Conservation (phyloP, 768 basidiomycete species). For the Russula lepida region DNA sequence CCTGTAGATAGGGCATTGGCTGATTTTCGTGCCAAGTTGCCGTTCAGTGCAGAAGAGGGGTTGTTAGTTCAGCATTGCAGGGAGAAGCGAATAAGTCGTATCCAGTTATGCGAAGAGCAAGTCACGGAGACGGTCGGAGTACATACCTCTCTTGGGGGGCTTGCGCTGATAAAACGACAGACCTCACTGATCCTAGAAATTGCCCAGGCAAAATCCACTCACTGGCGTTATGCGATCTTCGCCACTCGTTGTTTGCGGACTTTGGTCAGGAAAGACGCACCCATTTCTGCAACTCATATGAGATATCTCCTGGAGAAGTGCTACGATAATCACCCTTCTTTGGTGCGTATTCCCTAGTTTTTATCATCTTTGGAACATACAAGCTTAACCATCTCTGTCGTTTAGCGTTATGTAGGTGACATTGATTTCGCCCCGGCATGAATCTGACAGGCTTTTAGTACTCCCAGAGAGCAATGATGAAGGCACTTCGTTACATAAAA, state of each 20-base stretch:
- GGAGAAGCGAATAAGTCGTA: constrained; percentile 40
- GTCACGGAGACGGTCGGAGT: constrained; percentile 37
- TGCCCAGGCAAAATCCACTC: constrained; percentile 52
- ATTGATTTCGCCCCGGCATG: not conserved
- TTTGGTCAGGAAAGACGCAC: constrained; percentile 56
- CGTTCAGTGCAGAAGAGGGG: constrained; percentile 28
- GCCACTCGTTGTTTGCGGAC: constrained; percentile 61
- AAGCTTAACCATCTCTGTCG: constrained; percentile 7
- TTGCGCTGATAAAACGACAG: constrained; percentile 25
- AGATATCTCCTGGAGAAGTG: constrained; percentile 52
- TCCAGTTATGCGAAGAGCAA: constrained; percentile 35
- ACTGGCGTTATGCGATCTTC: constrained; percentile 74
- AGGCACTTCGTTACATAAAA: constrained; percentile 69
- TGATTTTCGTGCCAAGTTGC: constrained; percentile 33
- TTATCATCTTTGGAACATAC: not conserved
- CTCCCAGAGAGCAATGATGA: constrained; percentile 68
- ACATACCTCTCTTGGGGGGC: not conserved
- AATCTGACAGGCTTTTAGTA: constrained; percentile 35
- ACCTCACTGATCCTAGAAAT: constrained; percentile 43
- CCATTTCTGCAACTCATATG: constrained; percentile 41
- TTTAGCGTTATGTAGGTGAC: constrained; percentile 49
- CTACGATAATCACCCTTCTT: constrained; percentile 54
- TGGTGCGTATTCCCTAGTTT: constrained; percentile 38
- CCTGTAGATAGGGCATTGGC: constrained; percentile 33
- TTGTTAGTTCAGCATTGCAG: constrained; percentile 35